These are phyloP conservation scores for Suhomyces sp. DNA, from an alignment of 805 yeast species.

Conservation along the genomic window DNA sequence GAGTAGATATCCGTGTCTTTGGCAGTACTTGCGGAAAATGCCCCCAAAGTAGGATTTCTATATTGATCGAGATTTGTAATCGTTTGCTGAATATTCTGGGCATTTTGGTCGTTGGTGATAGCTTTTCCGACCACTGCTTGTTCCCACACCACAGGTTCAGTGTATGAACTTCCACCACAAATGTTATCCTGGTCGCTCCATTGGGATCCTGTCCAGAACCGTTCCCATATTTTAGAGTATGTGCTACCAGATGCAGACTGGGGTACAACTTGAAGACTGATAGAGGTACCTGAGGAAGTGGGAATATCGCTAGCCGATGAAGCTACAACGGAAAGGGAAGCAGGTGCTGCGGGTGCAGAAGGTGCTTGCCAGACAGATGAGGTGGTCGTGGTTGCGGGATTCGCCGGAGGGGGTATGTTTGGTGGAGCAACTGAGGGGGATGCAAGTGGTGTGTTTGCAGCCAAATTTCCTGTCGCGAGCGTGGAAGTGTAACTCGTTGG, in stretches of 20 bases:
- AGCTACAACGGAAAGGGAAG: not conserved
- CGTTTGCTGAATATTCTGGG: conserved; percentile 11
- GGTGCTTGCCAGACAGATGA: too few relatives aligned
- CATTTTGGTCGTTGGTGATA: conserved; percentile 13
- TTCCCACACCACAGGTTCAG: conserved; percentile 26
- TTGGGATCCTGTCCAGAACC: conserved; percentile 20
- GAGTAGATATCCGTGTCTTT: conserved; percentile 23
- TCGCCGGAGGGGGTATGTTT: not conserved
- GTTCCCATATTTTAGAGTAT: conserved; percentile 15
- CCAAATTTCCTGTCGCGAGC: too few relatives aligned
- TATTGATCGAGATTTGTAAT: conserved; percentile 17
- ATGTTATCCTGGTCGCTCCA: conserved; percentile 20
- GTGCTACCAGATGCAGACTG: conserved; percentile 7
- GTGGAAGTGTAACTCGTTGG: too few relatives aligned
- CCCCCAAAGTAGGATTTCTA: conserved; percentile 19
- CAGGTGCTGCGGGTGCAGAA: not conserved
- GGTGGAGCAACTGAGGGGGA: not conserved
- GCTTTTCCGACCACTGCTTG: conserved; percentile 27
- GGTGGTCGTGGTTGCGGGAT: not conserved
- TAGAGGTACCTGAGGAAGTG: not conserved
- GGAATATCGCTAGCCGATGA: not conserved
- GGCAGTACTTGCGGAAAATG: conserved; percentile 23
- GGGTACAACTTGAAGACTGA: conserved; percentile 6
- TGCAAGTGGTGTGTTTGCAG: too few relatives aligned
- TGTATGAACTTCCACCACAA: conserved; percentile 13